Conservation (phyloP, 2,329 filamentous ascomycete species). For the Nemania sp. region DNA sequence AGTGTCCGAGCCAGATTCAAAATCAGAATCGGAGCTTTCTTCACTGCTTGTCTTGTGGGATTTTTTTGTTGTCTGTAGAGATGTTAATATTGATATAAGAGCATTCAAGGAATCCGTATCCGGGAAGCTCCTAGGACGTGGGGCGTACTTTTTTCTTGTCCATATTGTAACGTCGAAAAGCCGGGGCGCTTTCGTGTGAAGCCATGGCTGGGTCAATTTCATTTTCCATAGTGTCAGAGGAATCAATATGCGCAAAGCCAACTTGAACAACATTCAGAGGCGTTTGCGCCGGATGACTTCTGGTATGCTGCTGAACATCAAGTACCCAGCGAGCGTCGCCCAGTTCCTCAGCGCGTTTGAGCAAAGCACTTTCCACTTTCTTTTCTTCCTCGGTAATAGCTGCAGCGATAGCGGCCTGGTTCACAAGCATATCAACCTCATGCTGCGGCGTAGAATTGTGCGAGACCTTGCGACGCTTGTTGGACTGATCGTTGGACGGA, state of each 20-base stretch:
- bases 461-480: slow-evolving; percentile 65
- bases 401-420: slow-evolving; percentile 63
- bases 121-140: background rate
- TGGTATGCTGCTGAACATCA: slow-evolving; percentile 51
- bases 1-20: slow-evolving; percentile 35
- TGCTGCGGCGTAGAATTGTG: slow-evolving; percentile 41
- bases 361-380: slow-evolving; percentile 63
- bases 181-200: slow-evolving; percentile 23
- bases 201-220: slow-evolving; percentile 27
- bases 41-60: slow-evolving; percentile 39
- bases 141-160: slow-evolving; percentile 36
- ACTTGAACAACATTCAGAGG: slow-evolving; percentile 63
- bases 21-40: slow-evolving; percentile 43
- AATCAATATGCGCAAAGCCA: slow-evolving; percentile 53
- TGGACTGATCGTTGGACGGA: slow-evolving; percentile 52
- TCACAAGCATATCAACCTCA: slow-evolving; percentile 50
- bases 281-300: slow-evolving; percentile 39
- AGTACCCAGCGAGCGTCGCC: slow-evolving; percentile 79
- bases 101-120: background rate
- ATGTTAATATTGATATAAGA: slow-evolving; percentile 36
- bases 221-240: slow-evolving; percentile 31
- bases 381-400: slow-evolving; percentile 69
- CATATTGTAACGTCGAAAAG: slow-evolving; percentile 41
- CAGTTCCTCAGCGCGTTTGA: slow-evolving; percentile 62
- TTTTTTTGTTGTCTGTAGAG: slow-evolving; percentile 36